Evolutionary conservation across 139 green algal genomes (phyloP), one percentile per base, ranked within the genome.

Genomic region (Closterium sp.): DNA sequence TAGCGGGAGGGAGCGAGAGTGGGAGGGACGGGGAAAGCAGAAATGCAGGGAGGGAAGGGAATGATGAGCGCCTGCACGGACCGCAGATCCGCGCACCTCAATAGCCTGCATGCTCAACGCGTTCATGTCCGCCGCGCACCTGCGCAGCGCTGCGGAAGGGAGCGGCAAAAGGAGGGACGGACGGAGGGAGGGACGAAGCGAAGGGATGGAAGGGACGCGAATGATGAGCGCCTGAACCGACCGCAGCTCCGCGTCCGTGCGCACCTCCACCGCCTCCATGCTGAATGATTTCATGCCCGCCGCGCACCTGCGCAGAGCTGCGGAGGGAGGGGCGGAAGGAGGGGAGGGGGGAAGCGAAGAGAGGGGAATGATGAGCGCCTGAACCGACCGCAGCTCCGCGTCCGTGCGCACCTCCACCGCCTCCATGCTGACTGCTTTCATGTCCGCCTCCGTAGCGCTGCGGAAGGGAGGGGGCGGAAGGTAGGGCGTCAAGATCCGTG

Each of bases 21-120:
- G 70, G n/a, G n/a, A n/a, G 19, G 13, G 70, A 21, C 17, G 86
- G 86, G 13, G 86, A 21, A 89, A 9, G 86, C n/a, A 89, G 6
- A 10, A 62, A 10, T 9, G 32, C 6, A 3, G 6, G 28, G 5
- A 85, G n/a, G n/a, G n/a, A n/a, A n/a, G n/a, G n/a, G n/a, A n/a
- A n/a, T 94, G 42, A 95, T 91, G 6, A 95, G 89, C 73, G 38
- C 93, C 9, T 89, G 32, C 21, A 92, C 62, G 27, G 89, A 70
- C 38, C 70, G 30, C 28, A 95, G 93, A 31, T 95, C 31, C 2
- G 62, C 94, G 94, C 22, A 95, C 94, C 89, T 95, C 92, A 3
- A 93, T 84, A 13, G 89, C 88, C 17, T 89, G 19, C 4, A 92
- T 11, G 4, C 7, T 9, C 13, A 9, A n/a, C n/a, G n/a, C 27